A percentile compares a stretch with the other conserved stretches of the same genome.
Evolutionary conservation across 306 rosid species (phyloP).

Genomic region (Dryas octopetala): DNA sequence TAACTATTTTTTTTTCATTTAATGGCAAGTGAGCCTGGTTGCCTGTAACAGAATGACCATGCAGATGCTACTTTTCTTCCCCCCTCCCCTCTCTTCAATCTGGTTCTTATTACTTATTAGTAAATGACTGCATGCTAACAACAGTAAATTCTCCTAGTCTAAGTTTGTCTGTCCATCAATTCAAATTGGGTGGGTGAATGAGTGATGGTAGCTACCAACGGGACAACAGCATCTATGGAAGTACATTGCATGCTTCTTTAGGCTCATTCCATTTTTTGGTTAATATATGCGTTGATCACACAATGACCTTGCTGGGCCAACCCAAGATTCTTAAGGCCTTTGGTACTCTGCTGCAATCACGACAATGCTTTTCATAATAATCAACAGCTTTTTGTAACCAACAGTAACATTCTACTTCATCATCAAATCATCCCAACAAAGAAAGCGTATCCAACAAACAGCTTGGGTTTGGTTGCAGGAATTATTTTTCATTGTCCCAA

Average conservation of each 20-base stretch:
- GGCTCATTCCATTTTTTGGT: constrained; percentile 4
- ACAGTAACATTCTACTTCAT: neutral
- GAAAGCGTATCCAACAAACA: neutral
- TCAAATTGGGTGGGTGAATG: too few relatives aligned
- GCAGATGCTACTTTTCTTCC: neutral
- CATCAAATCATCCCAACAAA: neutral
- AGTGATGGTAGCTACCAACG: neutral
- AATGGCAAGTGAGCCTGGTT: constrained; percentile 10
- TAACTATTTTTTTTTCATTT: constrained; percentile 20
- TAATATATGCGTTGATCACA: constrained; percentile 5
- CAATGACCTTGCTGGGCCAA: neutral
- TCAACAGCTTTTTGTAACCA: neutral
- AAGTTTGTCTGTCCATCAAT: neutral
- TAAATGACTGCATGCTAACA: neutral
- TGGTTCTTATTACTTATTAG: neutral
- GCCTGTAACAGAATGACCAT: constrained; percentile 14
- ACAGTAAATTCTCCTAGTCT: neutral
- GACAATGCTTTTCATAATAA: neutral
- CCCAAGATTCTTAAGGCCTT: neutral
- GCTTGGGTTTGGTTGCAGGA: constrained; percentile 7
- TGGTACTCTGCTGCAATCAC: neutral
- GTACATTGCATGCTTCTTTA: neutral
- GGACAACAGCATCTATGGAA: neutral
- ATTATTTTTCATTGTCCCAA: neutral
- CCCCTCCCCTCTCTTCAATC: neutral